phyloP scores from a whole-genome alignment of 192 early-diverging fungal species.

The Coemansia sp. region DNA sequence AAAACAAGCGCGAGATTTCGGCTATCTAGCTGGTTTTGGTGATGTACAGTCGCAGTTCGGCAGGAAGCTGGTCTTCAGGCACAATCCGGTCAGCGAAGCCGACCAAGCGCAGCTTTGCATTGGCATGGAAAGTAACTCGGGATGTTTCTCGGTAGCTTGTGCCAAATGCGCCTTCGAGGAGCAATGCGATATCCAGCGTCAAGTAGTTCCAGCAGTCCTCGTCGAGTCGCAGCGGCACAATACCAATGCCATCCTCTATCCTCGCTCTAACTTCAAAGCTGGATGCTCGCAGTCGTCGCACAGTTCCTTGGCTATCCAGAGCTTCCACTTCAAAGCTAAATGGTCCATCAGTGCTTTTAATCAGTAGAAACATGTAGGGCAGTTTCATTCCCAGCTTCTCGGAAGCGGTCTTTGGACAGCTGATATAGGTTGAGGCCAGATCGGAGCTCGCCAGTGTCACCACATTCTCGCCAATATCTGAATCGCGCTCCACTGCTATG shows the following conservation, averaged over 20 bases:
- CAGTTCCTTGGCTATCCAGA: constrained; percentile 78
- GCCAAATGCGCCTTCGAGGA: constrained; percentile 83
- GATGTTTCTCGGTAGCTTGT: constrained; percentile 84
- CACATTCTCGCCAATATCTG: background rate
- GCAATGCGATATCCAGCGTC: constrained; percentile 84
- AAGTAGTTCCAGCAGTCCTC: constrained; percentile 93
- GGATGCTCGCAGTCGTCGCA: constrained; percentile 78
- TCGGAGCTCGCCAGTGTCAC: constrained; percentile 53
- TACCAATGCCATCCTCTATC: constrained; percentile 63
- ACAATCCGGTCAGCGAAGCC: constrained; percentile 91
- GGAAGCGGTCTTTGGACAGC: constrained; percentile 70
- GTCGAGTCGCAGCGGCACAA: constrained; percentile 91
- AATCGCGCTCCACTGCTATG: background rate
- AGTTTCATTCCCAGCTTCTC: constrained; percentile 88
- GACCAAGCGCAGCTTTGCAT: constrained; percentile 80
- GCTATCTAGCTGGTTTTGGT: background rate
- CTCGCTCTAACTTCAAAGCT: constrained; percentile 62
- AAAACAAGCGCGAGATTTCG: background rate
- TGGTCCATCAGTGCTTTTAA: constrained; percentile 87
- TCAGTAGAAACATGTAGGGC: constrained; percentile 81
- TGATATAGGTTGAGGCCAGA: constrained; percentile 84
- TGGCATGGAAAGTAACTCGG: constrained; percentile 89
- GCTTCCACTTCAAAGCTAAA: constrained; percentile 92
- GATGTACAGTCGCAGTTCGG: constrained; percentile 79
- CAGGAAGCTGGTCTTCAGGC: constrained; percentile 88